Percentiles rank a stretch among this genome's conserved stretches.
phyloP scores from a whole-genome alignment of 208 protist genomes.

The Leishmania braziliensis region DNA sequence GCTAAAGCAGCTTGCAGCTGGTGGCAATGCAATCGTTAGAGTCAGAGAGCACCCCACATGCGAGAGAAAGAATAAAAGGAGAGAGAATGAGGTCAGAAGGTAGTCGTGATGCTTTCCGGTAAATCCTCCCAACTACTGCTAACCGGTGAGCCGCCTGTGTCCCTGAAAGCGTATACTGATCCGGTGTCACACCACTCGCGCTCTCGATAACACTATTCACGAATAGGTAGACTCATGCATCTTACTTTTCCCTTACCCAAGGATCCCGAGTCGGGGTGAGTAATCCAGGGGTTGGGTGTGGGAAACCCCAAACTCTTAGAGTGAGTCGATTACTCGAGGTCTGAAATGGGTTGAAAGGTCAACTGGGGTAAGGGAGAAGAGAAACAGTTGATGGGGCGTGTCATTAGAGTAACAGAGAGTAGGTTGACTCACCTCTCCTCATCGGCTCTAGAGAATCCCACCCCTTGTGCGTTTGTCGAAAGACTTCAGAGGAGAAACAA shows the following conservation, averaged over 20 bases:
- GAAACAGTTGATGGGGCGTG: neutral
- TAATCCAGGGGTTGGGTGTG: neutral
- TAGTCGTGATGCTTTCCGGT: neutral
- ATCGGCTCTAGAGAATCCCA: too few species aligned
- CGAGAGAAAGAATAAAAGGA: constrained; percentile 13
- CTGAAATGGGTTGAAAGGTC: neutral
- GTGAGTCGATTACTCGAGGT: neutral
- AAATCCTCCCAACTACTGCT: neutral
- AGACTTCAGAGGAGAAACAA: neutral
- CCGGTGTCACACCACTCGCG: neutral
- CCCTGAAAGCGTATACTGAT: neutral
- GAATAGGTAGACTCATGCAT: neutral
- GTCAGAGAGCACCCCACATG: neutral
- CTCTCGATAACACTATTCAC: neutral
- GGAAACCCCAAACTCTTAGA: neutral
- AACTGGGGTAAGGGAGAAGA: neutral
- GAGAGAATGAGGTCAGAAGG: neutral
- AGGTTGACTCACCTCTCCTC: neutral
- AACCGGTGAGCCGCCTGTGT: too few species aligned
- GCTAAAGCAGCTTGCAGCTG: neutral
- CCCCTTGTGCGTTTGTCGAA: neutral
- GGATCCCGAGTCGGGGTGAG: neutral
- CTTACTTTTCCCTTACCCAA: neutral
- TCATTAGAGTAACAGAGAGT: constrained; percentile 2
- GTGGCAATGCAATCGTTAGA: neutral